These are phyloP conservation scores for Eucalyptus cladocalyx DNA, from an alignment of 345 rosid species.

Conservation along the genomic window DNA sequence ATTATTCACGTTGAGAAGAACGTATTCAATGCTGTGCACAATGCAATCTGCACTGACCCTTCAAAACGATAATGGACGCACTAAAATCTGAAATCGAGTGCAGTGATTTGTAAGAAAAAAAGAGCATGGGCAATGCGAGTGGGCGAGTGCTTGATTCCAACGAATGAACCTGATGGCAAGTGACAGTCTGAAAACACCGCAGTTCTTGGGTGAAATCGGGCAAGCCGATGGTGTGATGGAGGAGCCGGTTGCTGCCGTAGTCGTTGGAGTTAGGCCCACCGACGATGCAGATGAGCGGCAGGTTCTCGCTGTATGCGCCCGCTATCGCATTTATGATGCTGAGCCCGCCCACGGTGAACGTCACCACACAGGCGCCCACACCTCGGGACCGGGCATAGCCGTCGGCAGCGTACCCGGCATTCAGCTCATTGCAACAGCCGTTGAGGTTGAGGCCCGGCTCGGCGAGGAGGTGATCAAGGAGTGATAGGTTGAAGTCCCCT, in stretches of 20 bases:
- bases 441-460: constrained; percentile 10
- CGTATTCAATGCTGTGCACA: neutral
- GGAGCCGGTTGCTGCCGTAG: constrained; percentile 46
- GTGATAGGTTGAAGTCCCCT: constrained; percentile 19
- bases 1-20: neutral
- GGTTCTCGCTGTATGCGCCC: constrained; percentile 55
- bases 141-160: neutral
- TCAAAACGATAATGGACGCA: neutral
- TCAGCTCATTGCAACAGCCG: constrained; percentile 26
- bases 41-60: neutral
- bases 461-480: constrained; percentile 12
- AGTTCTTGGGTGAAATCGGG: constrained; percentile 58
- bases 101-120: too few species aligned
- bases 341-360: constrained; percentile 63
- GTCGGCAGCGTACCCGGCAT: constrained; percentile 46
- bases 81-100: neutral
- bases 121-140: neutral
- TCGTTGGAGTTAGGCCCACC: constrained; percentile 65
- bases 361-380: constrained; percentile 59
- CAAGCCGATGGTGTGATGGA: constrained; percentile 54
- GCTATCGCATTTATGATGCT: constrained; percentile 53
- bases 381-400: constrained; percentile 57
- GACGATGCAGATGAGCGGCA: constrained; percentile 45
- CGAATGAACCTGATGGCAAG: constrained; percentile 40
- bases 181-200: constrained; percentile 45